Evolutionary conservation across 2,329 filamentous ascomycete species (phyloP), one percentile per base, ranked within the genome.

Genomic region (Fonsecaea pugnacius): DNA sequence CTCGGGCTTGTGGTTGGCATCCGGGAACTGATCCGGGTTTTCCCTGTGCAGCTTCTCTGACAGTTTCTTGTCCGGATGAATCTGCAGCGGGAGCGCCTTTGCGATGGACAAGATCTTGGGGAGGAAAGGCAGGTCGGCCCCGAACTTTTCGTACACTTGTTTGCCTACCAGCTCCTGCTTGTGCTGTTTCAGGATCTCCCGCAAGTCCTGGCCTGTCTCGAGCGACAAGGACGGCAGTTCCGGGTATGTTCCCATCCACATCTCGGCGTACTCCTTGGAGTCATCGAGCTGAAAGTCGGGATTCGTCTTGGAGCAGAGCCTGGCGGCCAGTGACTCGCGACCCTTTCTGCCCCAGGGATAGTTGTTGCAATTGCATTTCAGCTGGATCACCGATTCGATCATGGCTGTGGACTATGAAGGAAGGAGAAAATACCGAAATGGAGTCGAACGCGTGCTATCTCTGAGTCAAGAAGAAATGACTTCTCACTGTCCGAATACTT

Each of bases 241-340:
- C 0, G 89, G 89, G 72, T 92, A 91, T 51, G 90, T 91, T 3
- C 89, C 89, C 80, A 92, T 89, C 89, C 89, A 92, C 83, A 89
- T 86, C 77, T 89, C 86, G 1, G 85, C 83, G 72, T 92, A 92
- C 6, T 80, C 76, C 70, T 86, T 82, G 63, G 82, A 79, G 60
- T 90, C 84, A 24, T 91, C 82, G 55, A 92, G 83, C 65, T 84
- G 80, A 77, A 89, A 89, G 38, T 81, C 80, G 5, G 81, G 83
- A 12, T 86, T 85, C 0, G 88, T 90, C 69, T 88, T 84, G 10
- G 84, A 81, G 71, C 87, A 90, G 9, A 91, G 78, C 48, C 80
- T 82, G 1, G 88, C 90, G 12, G 88, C 87, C 12, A 91, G 75
- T 0, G 89, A 91, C 2, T 88, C 75, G 14, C 80, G 82, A 32